phyloP scores from a whole-genome alignment of 371 early-diverging fungal genomes.

The Phascolomyces articulosus region DNA sequence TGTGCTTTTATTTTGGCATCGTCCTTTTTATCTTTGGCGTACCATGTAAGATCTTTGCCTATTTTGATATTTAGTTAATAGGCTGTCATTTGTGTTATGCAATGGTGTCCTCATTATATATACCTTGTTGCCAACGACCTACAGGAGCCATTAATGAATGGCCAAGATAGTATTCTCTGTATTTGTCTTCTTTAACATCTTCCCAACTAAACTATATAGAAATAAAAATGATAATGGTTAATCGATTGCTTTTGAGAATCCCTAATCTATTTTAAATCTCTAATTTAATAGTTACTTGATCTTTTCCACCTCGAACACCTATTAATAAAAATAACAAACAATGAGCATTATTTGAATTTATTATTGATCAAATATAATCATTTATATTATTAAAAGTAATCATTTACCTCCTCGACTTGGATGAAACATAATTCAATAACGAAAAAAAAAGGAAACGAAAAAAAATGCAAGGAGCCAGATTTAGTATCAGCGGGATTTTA shows the following conservation, averaged over 20 bases:
- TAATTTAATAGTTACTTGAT: constrained; percentile 61
- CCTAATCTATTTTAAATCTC: no score
- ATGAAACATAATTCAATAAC: constrained; percentile 40
- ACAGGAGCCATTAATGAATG: constrained; percentile 85
- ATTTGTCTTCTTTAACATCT: constrained; percentile 81
- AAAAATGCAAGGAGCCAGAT: not conserved
- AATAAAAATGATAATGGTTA: no score
- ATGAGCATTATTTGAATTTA: constrained; percentile 6
- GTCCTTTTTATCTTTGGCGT: constrained; percentile 59
- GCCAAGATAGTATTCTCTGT: constrained; percentile 87
- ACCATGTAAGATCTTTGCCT: constrained; percentile 80
- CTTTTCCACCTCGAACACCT: constrained; percentile 68
- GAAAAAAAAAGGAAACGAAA: not conserved
- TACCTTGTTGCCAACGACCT: constrained; percentile 70
- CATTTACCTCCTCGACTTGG: constrained; percentile 53
- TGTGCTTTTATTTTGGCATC: constrained; percentile 26
- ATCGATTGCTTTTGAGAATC: no score
- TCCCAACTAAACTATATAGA: constrained; percentile 57
- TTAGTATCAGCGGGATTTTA: not conserved
- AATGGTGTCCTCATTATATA: not conserved
- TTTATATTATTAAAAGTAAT: not conserved
- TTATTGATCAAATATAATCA: not conserved
- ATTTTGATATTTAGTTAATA: constrained; percentile 22
- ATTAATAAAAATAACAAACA: constrained; percentile 11
- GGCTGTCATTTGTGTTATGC: not conserved